phyloP scores from a whole-genome alignment of 139 green algal genomes.

The Chlorella sp. region DNA sequence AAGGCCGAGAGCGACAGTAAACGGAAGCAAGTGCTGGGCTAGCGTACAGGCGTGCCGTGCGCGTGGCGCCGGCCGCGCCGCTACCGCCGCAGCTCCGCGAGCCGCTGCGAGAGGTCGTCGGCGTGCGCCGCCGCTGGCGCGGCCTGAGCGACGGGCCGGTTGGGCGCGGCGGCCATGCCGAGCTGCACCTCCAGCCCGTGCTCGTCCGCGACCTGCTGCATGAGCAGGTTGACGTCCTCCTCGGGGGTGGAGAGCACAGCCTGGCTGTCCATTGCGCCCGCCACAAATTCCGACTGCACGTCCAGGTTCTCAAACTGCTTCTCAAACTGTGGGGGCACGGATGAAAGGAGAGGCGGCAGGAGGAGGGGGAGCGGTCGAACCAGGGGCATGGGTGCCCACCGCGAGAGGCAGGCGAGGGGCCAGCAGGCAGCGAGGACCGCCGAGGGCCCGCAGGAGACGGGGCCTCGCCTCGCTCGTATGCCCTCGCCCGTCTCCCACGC shows the following conservation, averaged over 20 bases:
- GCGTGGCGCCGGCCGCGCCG: no score
- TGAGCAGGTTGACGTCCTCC: conserved; percentile 89
- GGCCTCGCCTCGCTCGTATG: no score
- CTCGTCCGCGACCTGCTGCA: conserved; percentile 92
- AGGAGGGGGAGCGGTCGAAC: background rate
- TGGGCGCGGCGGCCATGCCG: conserved; percentile 61
- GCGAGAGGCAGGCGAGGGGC: no score
- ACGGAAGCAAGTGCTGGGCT: no score
- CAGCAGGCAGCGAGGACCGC: no score
- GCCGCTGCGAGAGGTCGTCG: conserved; percentile 70
- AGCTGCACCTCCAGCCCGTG: conserved; percentile 83
- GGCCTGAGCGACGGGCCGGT: no score
- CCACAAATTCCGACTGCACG: conserved; percentile 89
- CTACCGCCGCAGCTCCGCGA: conserved; percentile 67
- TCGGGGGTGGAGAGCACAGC: conserved; percentile 88
- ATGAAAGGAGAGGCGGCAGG: background rate
- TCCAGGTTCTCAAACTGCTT: conserved; percentile 97
- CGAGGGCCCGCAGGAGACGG: no score
- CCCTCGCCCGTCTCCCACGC: no score
- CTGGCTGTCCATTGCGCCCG: conserved; percentile 89
- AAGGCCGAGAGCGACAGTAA: no score
- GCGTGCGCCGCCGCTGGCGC: conserved; percentile 37
- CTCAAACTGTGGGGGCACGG: conserved; percentile 86
- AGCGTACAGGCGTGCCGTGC: no score
- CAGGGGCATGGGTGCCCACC: no score